A percentile compares a stretch with the other conserved stretches of the same genome.
Conservation (phyloP, 805 yeast species). For the Citeromyces matritensis region DNA sequence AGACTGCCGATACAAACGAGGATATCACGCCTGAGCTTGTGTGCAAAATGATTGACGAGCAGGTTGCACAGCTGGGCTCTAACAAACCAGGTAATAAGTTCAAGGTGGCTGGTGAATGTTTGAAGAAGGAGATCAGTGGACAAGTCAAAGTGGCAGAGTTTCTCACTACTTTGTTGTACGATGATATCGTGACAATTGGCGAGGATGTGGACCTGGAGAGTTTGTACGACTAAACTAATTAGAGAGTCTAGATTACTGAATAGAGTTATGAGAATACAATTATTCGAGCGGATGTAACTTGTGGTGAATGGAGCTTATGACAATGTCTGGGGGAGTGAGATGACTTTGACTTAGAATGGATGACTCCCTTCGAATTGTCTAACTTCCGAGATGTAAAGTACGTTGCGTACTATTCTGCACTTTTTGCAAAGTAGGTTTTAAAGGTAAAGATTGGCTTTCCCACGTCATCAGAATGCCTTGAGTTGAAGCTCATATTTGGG, state of each 20-base stretch:
- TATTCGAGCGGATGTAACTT: too few species aligned
- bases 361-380: too few species aligned
- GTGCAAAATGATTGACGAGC: slow-evolving; percentile 39
- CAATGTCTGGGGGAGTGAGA: too few species aligned
- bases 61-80: slow-evolving; percentile 34
- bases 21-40: slow-evolving; percentile 47
- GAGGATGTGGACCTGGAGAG: slow-evolving; percentile 14
- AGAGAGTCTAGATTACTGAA: slow-evolving; percentile 6
- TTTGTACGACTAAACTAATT: slow-evolving; percentile 10
- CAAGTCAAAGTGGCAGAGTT: slow-evolving; percentile 56
- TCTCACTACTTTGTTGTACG: slow-evolving; percentile 63
- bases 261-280: too few species aligned
- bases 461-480: too few species aligned
- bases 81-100: slow-evolving; percentile 50
- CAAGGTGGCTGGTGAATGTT: slow-evolving; percentile 51
- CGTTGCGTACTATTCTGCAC: too few species aligned
- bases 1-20: slow-evolving; percentile 39
- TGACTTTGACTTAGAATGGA: too few species aligned
- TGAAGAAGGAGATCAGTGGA: slow-evolving; percentile 60
- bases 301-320: too few species aligned
- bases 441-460: too few species aligned
- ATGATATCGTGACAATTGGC: slow-evolving; percentile 43
- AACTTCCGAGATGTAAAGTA: too few species aligned
- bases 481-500: too few species aligned
- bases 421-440: too few species aligned